Base-by-base conservation (phyloP, 2,329 filamentous ascomycete species). In the Aspergillus alliaceus region DNA sequence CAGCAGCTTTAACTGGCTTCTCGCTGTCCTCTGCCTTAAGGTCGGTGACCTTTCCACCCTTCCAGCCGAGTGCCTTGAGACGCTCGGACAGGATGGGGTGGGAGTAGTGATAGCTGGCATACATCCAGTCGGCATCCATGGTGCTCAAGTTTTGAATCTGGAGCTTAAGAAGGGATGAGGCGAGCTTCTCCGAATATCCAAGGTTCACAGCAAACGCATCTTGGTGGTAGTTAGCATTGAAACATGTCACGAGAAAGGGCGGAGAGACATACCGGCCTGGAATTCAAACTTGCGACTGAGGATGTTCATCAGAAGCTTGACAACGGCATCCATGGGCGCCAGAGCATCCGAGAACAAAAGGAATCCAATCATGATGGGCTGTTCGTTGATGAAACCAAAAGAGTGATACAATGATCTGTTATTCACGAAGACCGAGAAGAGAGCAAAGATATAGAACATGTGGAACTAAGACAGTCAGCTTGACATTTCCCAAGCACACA, bases 81-180 rank as follows among this genome's bases (percentile, higher is more conserved):
- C 95, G 87, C 83, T 99, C 96, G 1, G 93, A 90, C 64, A 99
- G 81, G 65, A 98, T 97, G 1, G 95, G 95, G 78, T 99, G 95
- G 24, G 93, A 97, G 83, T 96, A 97, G 80, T 99, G 93, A 82
- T 98, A 99, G 78, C 89, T 96, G 53, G 95, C 95, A 77, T 96
- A 99, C 84, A 97, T 87, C 90, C 90, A 96, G 78, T 99, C 96
- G 27, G 95, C 95, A 69, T 99, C 95, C 93, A 99, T 98, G 60
- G 91, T 96, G 77, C 91, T 96, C 65, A 99, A 83, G 73, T 99
- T 99, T 81, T 98, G 93, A 70, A 97, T 91, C 79, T 99, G 96
- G 52, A 99, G 89, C 81, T 97, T 97, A 79, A 99, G 92, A 62
- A 99, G 85, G 22, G 91, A 95, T 61, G 86, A 83, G 42, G 93